Evolutionary conservation across 371 early-diverging fungal genomes (phyloP).

Genomic region (Mucor piriformis): DNA sequence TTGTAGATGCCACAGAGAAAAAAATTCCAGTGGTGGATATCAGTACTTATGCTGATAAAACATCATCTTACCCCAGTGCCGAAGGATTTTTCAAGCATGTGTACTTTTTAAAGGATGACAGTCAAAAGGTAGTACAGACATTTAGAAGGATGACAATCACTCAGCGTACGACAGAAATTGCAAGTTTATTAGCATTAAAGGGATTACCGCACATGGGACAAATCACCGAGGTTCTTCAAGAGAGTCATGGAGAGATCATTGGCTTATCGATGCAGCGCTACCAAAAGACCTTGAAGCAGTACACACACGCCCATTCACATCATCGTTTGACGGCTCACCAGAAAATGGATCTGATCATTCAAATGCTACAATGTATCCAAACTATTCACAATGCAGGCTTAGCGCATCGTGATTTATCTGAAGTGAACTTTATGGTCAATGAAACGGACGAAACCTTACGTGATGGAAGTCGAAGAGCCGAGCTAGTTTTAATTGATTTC

Average conservation of each 20-base stretch:
- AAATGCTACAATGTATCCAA: constrained; percentile 58
- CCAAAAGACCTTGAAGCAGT: constrained; percentile 62
- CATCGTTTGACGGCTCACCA: constrained; percentile 57
- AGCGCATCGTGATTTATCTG: constrained; percentile 66
- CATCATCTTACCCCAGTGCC: constrained; percentile 37
- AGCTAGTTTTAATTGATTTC: constrained; percentile 64
- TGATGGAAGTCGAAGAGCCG: constrained; percentile 52
- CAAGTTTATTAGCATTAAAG: constrained; percentile 34
- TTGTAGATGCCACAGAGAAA: constrained; percentile 21
- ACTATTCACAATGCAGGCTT: constrained; percentile 58
- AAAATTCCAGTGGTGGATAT: constrained; percentile 33
- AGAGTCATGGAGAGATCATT: constrained; percentile 44
- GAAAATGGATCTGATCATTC: constrained; percentile 58
- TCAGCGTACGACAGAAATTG: constrained; percentile 49
- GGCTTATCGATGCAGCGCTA: constrained; percentile 56
- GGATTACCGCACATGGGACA: constrained; percentile 40
- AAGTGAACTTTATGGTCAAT: constrained; percentile 71
- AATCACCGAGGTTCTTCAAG: constrained; percentile 44
- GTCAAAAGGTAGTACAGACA: constrained; percentile 42
- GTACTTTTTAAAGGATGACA: constrained; percentile 33
- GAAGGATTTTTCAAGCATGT: constrained; percentile 55
- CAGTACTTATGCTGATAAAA: constrained; percentile 31
- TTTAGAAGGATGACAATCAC: constrained; percentile 49
- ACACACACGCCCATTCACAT: constrained; percentile 56
- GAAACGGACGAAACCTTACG: constrained; percentile 37